Conservation (phyloP, 192 early-diverging fungal genomes). For the Rhizoclosmatium globosum region DNA sequence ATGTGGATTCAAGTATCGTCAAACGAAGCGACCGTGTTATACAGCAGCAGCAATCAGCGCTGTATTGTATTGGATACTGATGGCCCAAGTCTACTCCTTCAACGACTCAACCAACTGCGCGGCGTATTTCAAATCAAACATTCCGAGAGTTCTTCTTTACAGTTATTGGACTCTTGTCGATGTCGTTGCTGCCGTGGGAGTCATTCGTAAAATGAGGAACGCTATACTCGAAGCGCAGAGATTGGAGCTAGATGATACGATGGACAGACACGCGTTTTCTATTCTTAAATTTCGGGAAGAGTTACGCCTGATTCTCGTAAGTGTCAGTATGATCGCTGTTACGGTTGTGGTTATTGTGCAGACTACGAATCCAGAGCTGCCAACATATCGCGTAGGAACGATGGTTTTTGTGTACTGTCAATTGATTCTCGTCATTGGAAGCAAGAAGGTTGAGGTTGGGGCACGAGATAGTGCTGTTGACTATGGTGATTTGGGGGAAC, state of each 20-base stretch:
- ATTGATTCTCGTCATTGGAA: neutral
- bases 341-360: neutral
- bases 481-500: neutral
- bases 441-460: neutral
- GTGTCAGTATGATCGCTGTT: neutral
- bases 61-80: conserved; percentile 10
- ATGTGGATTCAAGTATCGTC: neutral
- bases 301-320: neutral
- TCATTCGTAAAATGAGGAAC: neutral
- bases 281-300: neutral
- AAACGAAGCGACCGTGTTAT: neutral
- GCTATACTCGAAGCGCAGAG: neutral
- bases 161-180: conserved; percentile 13
- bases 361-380: neutral
- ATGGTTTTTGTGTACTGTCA: conserved; percentile 24
- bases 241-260: neutral
- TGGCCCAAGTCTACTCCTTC: conserved; percentile 12
- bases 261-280: neutral
- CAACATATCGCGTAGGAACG: conserved; percentile 6
- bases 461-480: neutral
- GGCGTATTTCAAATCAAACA: conserved; percentile 9
- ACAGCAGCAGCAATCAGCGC: neutral
- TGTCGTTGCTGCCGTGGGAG: neutral
- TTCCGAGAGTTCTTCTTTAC: conserved; percentile 8
- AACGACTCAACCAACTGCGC: neutral